phyloP scores from a whole-genome alignment of 1,284 basidiomycete genomes.

The Boletellus sp. region DNA sequence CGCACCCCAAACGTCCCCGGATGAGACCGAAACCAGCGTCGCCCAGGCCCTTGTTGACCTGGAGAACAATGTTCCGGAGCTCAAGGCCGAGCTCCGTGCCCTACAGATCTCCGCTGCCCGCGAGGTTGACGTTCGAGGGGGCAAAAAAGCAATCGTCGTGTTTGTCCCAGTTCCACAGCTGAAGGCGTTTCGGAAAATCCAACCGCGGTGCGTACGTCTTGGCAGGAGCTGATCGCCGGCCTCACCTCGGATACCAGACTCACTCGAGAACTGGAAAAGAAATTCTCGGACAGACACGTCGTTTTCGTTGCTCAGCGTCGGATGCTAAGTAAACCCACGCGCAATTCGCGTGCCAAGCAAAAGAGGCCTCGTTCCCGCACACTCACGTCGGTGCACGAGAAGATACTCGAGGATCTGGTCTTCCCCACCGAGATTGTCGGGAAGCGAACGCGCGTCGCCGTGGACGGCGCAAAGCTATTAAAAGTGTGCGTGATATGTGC shows the following conservation, averaged over 20 bases:
- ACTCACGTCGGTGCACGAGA: constrained; percentile 96
- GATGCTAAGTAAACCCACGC: constrained; percentile 96
- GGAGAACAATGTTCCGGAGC: constrained; percentile 96
- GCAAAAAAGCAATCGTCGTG: constrained; percentile 98
- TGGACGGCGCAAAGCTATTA: constrained; percentile 89
- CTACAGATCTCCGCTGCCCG: constrained; percentile 97
- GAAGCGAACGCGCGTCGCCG: constrained; percentile 90
- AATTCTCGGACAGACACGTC: constrained; percentile 98
- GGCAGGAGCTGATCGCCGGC: neutral
- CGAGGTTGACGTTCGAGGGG: constrained; percentile 98
- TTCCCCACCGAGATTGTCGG: constrained; percentile 99
- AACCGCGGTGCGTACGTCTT: constrained; percentile 75
- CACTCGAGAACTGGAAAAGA: constrained; percentile 99
- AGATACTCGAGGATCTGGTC: constrained; percentile 98
- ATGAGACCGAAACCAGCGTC: constrained; percentile 90
- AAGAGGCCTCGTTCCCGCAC: constrained; percentile 97
- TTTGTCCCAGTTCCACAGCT: constrained; percentile 97
- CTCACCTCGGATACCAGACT: constrained; percentile 49
- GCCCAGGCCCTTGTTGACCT: constrained; percentile 97
- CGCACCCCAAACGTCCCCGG: constrained; percentile 84
- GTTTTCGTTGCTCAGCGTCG: constrained; percentile 98
- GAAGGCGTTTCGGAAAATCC: constrained; percentile 99
- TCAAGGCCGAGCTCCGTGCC: constrained; percentile 93
- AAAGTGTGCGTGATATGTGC: constrained; percentile 75
- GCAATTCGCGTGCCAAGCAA: constrained; percentile 89